Evolutionary conservation across 352 stramenopile species (phyloP).

Genomic region (Pythium myriotylum): DNA sequence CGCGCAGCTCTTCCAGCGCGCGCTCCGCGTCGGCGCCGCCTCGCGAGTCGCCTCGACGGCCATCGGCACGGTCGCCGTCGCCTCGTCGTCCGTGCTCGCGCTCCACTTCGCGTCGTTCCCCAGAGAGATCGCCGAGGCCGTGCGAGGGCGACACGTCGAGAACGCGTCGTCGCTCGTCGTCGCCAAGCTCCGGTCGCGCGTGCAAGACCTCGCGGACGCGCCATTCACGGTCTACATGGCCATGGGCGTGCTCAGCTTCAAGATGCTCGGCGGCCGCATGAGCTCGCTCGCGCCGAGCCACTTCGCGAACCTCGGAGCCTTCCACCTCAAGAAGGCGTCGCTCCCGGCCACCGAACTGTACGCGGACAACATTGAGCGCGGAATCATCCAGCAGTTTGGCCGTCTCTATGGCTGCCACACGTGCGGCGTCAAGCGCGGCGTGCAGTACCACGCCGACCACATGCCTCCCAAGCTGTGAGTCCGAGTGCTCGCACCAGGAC

Average conservation of each 20-base stretch:
- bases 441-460: slow-evolving; percentile 83
- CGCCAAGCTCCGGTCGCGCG: slow-evolving; percentile 11
- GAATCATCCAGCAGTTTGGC: slow-evolving; percentile 80
- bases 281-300: slow-evolving; percentile 74
- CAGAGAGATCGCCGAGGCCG: slow-evolving; percentile 21
- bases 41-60: slow-evolving; percentile 28
- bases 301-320: slow-evolving; percentile 75
- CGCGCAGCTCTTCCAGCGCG: slow-evolving; percentile 32
- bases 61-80: slow-evolving; percentile 32
- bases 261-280: slow-evolving; percentile 71
- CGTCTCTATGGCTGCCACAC: slow-evolving; percentile 84
- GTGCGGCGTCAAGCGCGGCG: slow-evolving; percentile 63
- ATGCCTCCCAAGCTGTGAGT: slow-evolving; percentile 80
- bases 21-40: slow-evolving; percentile 24
- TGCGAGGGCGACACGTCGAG: not conserved
- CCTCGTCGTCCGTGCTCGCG: slow-evolving; percentile 30
- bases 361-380: slow-evolving; percentile 58
- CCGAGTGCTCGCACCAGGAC: not conserved
- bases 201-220: slow-evolving; percentile 22
- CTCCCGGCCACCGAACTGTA: slow-evolving; percentile 77
- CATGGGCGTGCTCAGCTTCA: slow-evolving; percentile 80
- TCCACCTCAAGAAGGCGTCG: slow-evolving; percentile 76
- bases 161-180: not conserved
- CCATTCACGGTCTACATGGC: slow-evolving; percentile 68
- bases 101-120: slow-evolving; percentile 36